These are phyloP conservation scores for Leccinum pellstonianum DNA, from an alignment of 768 basidiomycete genomes.

Conservation along the genomic window DNA sequence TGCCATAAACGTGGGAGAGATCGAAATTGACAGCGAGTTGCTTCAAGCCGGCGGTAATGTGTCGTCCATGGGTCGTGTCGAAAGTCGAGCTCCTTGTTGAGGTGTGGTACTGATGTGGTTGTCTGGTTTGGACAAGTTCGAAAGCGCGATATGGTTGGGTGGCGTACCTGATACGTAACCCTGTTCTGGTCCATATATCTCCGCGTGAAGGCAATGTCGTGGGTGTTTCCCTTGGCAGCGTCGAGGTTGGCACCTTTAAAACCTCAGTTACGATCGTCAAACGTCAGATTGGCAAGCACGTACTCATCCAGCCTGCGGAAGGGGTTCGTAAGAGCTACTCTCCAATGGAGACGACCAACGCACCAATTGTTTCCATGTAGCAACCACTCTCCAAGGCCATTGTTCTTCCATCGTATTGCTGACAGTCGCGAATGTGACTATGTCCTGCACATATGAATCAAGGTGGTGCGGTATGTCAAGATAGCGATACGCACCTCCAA, in stretches of 20 bases:
- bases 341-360: conserved; percentile 9
- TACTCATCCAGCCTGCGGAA: conserved; percentile 60
- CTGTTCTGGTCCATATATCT: conserved; percentile 81
- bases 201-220: conserved; percentile 61
- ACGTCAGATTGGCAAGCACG: conserved; percentile 13
- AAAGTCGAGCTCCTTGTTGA: conserved; percentile 43
- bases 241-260: conserved; percentile 48
- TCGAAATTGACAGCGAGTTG: conserved; percentile 58
- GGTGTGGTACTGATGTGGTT: conserved; percentile 61
- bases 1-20: conserved; percentile 62
- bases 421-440: conserved; percentile 31
- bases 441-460: conserved; percentile 45
- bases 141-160: background rate
- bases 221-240: conserved; percentile 33
- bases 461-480: background rate
- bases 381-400: conserved; percentile 72
- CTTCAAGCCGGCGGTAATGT: conserved; percentile 55
- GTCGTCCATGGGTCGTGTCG: conserved; percentile 54
- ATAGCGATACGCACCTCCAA: conserved; percentile 53
- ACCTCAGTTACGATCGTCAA: background rate
- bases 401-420: conserved; percentile 23
- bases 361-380: conserved; percentile 92
- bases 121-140: background rate
- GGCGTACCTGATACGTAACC: conserved; percentile 66
- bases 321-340: background rate